Percentiles rank a stretch among this genome's conserved stretches.
phyloP scores from a whole-genome alignment of 345 rosid genomes.

The Heritiera littoralis region DNA sequence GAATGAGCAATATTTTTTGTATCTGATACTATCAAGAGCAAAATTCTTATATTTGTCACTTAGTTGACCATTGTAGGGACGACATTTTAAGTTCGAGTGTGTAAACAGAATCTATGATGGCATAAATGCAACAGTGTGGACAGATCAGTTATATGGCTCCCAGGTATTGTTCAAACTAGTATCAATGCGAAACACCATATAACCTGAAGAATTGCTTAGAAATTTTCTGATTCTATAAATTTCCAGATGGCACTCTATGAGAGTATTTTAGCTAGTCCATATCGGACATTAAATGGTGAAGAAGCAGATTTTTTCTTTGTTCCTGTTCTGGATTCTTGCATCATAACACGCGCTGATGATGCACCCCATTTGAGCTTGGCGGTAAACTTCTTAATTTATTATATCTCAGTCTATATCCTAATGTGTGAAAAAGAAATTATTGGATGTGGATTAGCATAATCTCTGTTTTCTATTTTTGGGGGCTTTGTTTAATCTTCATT shows the following conservation, averaged over 20 bases:
- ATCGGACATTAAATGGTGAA: slow-evolving; percentile 86
- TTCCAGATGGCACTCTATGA: slow-evolving; percentile 92
- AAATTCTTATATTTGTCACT: slow-evolving; percentile 24
- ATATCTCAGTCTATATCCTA: background rate
- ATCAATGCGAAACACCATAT: slow-evolving; percentile 17
- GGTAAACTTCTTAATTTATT: slow-evolving; percentile 43
- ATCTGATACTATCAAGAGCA: slow-evolving; percentile 17
- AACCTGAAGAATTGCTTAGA: slow-evolving; percentile 14
- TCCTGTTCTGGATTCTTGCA: slow-evolving; percentile 97
- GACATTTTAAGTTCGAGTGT: slow-evolving; percentile 87
- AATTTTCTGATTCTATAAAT: slow-evolving; percentile 11
- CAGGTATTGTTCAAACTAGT: slow-evolving; percentile 56
- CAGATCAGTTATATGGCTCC: slow-evolving; percentile 85
- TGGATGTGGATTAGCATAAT: background rate
- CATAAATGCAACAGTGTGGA: slow-evolving; percentile 81
- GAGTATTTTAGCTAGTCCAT: slow-evolving; percentile 75
- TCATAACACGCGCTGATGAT: slow-evolving; percentile 89
- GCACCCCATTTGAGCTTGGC: slow-evolving; percentile 78
- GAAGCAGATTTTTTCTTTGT: slow-evolving; percentile 98
- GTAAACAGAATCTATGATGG: slow-evolving; percentile 84
- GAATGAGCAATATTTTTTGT: slow-evolving; percentile 23
- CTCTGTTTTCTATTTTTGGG: background rate
- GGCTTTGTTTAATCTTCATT: background rate
- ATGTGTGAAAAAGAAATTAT: background rate
- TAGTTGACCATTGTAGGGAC: slow-evolving; percentile 60